Conservation (phyloP, 2,329 filamentous ascomycete species). For the Cladosporium sp. region DNA sequence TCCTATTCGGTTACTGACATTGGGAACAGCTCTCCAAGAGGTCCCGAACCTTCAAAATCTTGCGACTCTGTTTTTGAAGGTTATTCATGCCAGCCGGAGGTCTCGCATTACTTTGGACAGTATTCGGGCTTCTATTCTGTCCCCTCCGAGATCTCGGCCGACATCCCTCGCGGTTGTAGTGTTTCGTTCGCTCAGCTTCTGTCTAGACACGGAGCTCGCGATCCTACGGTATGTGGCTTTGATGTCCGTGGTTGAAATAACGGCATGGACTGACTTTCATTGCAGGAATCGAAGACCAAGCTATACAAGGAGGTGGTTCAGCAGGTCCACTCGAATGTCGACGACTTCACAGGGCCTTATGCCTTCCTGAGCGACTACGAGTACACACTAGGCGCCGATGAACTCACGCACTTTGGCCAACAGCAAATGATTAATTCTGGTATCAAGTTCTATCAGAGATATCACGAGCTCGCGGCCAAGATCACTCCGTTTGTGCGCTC, state of each 20-base stretch:
- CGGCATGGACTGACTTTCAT: neutral
- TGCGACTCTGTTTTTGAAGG: slow-evolving; percentile 39
- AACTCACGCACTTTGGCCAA: slow-evolving; percentile 64
- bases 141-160: slow-evolving; percentile 57
- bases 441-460: slow-evolving; percentile 68
- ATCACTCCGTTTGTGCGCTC: slow-evolving; percentile 66
- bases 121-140: slow-evolving; percentile 82
- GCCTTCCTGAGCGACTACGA: slow-evolving; percentile 67
- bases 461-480: slow-evolving; percentile 55
- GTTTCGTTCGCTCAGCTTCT: slow-evolving; percentile 77
- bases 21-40: neutral
- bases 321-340: slow-evolving; percentile 57
- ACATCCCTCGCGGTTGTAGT: slow-evolving; percentile 62
- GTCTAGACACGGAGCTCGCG: slow-evolving; percentile 78
- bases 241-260: neutral
- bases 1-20: neutral
- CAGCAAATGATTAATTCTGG: slow-evolving; percentile 71
- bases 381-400: slow-evolving; percentile 66
- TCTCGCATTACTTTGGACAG: slow-evolving; percentile 74
- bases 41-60: neutral
- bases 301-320: slow-evolving; percentile 60
- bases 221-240: slow-evolving; percentile 56
- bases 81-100: slow-evolving; percentile 58
- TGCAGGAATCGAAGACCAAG: slow-evolving; percentile 51
- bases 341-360: slow-evolving; percentile 57